Base-by-base conservation (phyloP, 495 filamentous ascomycete genomes). In the Tuber borchii region DNA sequence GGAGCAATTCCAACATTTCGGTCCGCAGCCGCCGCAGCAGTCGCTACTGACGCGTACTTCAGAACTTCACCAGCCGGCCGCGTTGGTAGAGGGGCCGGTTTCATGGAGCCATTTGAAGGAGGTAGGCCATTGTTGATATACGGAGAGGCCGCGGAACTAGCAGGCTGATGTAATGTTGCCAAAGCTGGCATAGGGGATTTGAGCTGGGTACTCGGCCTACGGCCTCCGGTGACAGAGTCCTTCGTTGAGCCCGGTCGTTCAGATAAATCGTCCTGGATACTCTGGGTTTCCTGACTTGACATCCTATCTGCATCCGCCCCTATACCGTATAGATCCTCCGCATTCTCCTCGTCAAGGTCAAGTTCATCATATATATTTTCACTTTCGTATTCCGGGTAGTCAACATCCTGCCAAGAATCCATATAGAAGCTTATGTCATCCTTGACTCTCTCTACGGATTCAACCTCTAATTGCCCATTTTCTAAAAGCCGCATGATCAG, bases 291-390 rank as follows among this genome's bases (percentile, higher is more conserved):
- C 87, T 99, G 95, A 72, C 95, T 97, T 34, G 95, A 97, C 73
- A 93, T 90, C 71, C 90, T 89, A 83, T 99, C 95, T 81, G 89
- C 91, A 31, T 97, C 96, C 75, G 86, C 87, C 76, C 86, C 88
- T 87, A 97, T 91, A 68, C 94, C 96, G 78, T 91, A 97, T 56
- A 88, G 87, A 70, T 89, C 91, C 78, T 95, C 95, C 44, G 75
- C 76, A 75, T 90, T 86, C 78, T 98, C 96, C 76, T 96, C 95
- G 71, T 93, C 90, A 42, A 99, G 89, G 79, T 94, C 91, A 71
- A 99, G 86, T 72, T 97, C 96, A 81, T 99, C 96, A 83, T 99
- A 99, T 76, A 99, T 91, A n/a, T 86, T 88, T 72, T 98, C 95
- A 73, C 83, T 85, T 71, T 98, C 95, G 80, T 98, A 93, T 79